phyloP scores from a whole-genome alignment of 1,284 basidiomycete genomes.

The Megacollybia platyphylla region DNA sequence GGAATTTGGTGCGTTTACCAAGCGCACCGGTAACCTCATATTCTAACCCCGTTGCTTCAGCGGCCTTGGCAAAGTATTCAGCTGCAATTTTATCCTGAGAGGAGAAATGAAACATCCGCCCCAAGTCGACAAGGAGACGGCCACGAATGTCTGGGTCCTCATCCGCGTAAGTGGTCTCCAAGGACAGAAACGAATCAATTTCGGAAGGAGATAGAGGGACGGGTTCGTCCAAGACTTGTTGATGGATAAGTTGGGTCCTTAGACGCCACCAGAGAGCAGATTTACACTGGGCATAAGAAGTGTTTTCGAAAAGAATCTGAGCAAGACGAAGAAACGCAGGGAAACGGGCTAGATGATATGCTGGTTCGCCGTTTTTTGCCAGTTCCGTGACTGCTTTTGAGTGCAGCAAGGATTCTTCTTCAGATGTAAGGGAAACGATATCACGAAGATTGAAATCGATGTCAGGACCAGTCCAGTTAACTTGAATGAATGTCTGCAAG shows the following conservation, averaged over 20 bases:
- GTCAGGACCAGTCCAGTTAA: conserved; percentile 95
- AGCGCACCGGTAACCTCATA: conserved; percentile 91
- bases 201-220: conserved; percentile 45
- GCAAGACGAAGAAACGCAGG: conserved; percentile 72
- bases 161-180: conserved; percentile 25
- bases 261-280: conserved; percentile 71
- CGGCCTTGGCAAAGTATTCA: conserved; percentile 72
- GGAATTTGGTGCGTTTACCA: conserved; percentile 93
- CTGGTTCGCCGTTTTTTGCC: conserved; percentile 84
- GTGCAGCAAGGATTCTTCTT: conserved; percentile 47
- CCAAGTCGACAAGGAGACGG: conserved; percentile 67
- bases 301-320: conserved; percentile 48
- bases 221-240: conserved; percentile 80
- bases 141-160: conserved; percentile 55
- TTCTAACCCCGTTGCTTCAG: conserved; percentile 65
- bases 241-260: conserved; percentile 64
- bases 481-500: conserved; percentile 85
- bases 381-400: conserved; percentile 64
- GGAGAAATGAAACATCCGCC: conserved; percentile 66
- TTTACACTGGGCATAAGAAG: conserved; percentile 30
- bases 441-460: conserved; percentile 46
- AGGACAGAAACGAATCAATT: conserved; percentile 32
- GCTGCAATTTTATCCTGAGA: conserved; percentile 72
- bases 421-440: conserved; percentile 25
- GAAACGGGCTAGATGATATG: conserved; percentile 77